Base-by-base conservation (phyloP, 176 grass and related monocot genomes). In the Aegilops sharonensis region DNA sequence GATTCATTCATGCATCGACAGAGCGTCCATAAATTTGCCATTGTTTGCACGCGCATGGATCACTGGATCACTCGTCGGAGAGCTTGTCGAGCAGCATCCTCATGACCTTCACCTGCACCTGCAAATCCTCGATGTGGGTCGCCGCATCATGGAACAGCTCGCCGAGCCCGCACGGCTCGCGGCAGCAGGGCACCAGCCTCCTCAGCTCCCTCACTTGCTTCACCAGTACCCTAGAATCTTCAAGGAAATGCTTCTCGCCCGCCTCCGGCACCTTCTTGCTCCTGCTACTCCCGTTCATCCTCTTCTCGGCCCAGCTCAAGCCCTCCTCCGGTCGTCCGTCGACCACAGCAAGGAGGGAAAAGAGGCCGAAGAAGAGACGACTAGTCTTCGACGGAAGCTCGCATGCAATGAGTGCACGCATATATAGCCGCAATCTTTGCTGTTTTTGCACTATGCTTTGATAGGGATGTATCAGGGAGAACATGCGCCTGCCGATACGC, bases 381-480 rank as follows among this genome's bases (percentile, higher is more conserved):
- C 67, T 48, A 67, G 20, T 61, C 83, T 82, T 77, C 61, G 5
- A 60, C 14, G 68, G 60, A 65, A 39, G 80, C 54, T 11, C 11
- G 68, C 80, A 72, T 75, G 40, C 81, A 77, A 81, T 31, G 56
- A 84, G 48, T 87, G 47, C 76, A 6, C 61, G 37, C 48, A 81
- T 85, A 88, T 91, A 91, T 91, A 88, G 81, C 81, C 85, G 85
- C 89, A 81, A 91, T 91, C 89, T 91, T 85, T 81, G 89, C 81
- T 87, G 79, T 87, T 85, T 88, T 14, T 48, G 43, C 42, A 2
- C 5, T 2, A 68, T 73, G 70, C 78, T 67, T 83, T 60, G 81
- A 62, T 11, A 27, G 67, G 48, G 61, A 66, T 47, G 15, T 60
- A 18, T 79, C 60, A 6, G 48, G 24, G 62, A 77, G 85, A 88